These are phyloP conservation scores for Chrysochromulina tobinii DNA, from an alignment of 78 protist genomes.

Conservation along the genomic window DNA sequence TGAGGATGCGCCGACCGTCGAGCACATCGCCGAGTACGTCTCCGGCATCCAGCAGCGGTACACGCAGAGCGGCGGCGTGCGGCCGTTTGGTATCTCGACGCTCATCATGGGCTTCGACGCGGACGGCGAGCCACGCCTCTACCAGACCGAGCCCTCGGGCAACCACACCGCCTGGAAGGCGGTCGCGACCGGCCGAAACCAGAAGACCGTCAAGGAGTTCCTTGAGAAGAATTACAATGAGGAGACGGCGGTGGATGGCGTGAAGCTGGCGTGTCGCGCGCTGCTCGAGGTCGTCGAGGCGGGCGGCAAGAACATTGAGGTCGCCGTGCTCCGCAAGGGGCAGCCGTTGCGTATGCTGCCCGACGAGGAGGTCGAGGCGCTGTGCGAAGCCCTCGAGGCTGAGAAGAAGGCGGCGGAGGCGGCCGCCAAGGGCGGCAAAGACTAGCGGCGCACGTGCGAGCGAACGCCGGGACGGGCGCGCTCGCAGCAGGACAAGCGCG, in stretches of 20 bases:
- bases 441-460: no score
- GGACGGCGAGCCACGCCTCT: conserved; percentile 89
- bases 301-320: conserved; percentile 92
- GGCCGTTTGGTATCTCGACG: conserved; percentile 98
- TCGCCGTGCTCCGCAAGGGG: conserved; percentile 73
- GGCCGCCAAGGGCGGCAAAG: not conserved
- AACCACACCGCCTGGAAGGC: conserved; percentile 92
- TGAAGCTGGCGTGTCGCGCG: conserved; percentile 90
- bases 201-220: conserved; percentile 92
- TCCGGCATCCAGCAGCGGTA: conserved; percentile 88
- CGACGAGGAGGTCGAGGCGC: conserved; percentile 51
- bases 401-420: conserved; percentile 53
- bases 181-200: conserved; percentile 75
- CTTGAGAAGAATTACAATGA: conserved; percentile 88
- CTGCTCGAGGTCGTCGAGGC: conserved; percentile 98
- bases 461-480: no score
- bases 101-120: conserved; percentile 93
- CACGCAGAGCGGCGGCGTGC: conserved; percentile 93
- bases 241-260: conserved; percentile 60
- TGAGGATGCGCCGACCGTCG: conserved; percentile 93
- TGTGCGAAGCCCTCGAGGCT: conserved; percentile 37
- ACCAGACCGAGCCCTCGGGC: conserved; percentile 97
- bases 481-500: no score
- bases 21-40: conserved; percentile 41
- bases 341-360: conserved; percentile 16